Percentiles rank a stretch among this genome's conserved stretches.
These are phyloP conservation scores for Cercospora zeina DNA, from an alignment of 2,329 filamentous ascomycete species.

Conservation along the genomic window DNA sequence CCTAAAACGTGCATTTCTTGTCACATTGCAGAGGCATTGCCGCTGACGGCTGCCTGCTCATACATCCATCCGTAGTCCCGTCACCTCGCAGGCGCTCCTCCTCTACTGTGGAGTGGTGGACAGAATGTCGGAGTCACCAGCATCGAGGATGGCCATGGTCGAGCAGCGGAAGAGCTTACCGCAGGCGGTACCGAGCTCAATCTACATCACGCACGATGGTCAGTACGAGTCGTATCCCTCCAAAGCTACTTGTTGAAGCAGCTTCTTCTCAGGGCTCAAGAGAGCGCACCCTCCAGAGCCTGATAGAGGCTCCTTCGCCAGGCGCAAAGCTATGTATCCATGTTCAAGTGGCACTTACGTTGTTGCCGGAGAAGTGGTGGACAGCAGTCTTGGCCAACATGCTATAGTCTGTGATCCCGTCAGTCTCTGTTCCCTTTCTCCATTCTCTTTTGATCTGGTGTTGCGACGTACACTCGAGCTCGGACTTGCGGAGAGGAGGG, in stretches of 20 bases:
- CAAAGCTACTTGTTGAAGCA: constrained; percentile 61
- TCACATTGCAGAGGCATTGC: not conserved
- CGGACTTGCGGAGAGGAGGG: constrained; percentile 94
- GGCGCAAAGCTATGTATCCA: constrained; percentile 28
- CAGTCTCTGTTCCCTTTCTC: constrained; percentile 20
- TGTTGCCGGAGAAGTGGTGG: constrained; percentile 98
- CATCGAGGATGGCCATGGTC: constrained; percentile 95
- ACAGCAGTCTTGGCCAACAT: constrained; percentile 93
- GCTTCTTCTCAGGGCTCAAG: constrained; percentile 87
- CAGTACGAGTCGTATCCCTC: constrained; percentile 66
- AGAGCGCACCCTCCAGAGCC: constrained; percentile 42
- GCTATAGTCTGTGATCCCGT: constrained; percentile 61
- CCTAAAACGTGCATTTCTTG: not conserved
- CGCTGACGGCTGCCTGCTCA: not conserved
- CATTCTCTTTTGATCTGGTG: constrained; percentile 25
- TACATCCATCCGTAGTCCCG: not conserved
- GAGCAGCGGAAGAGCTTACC: constrained; percentile 99
- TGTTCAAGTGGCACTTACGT: constrained; percentile 68
- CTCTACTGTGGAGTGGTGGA: constrained; percentile 61
- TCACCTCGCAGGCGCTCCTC: not conserved
- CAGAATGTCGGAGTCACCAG: constrained; percentile 96
- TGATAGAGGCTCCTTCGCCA: constrained; percentile 41
- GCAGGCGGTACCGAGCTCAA: constrained; percentile 96
- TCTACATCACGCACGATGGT: constrained; percentile 61
- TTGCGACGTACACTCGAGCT: constrained; percentile 68